Conservation (phyloP, 192 early-diverging fungal species). For the Podila epicladia region DNA sequence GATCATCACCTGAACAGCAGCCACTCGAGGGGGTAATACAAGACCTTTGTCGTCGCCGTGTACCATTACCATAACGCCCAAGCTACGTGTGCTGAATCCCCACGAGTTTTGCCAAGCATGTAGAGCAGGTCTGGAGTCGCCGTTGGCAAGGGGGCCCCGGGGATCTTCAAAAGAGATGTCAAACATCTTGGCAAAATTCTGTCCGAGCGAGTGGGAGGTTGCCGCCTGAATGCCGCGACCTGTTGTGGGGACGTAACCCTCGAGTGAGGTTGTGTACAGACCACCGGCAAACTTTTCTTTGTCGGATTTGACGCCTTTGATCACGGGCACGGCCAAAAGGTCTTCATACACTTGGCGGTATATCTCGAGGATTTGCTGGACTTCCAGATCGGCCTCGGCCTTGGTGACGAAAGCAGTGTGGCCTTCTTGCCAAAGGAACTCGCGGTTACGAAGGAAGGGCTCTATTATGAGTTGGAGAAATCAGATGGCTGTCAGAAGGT, state of each 20-base stretch:
- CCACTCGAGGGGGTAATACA: constrained; percentile 94
- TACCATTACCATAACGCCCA: constrained; percentile 99
- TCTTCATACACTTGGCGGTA: constrained; percentile 98
- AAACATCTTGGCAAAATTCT: constrained; percentile 99
- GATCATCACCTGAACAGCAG: constrained; percentile 89
- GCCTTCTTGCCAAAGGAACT: constrained; percentile 99
- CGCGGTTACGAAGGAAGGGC: constrained; percentile 97
- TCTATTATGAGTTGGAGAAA: constrained; percentile 53
- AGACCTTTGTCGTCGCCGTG: constrained; percentile 99
- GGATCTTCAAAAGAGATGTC: constrained; percentile 92
- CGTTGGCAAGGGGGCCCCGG: constrained; percentile 56
- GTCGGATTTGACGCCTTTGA: constrained; percentile 97
- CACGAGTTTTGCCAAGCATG: constrained; percentile 99
- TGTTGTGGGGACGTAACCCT: constrained; percentile 96
- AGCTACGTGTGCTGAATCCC: constrained; percentile 96
- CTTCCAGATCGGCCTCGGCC: constrained; percentile 87
- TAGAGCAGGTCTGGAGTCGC: constrained; percentile 71
- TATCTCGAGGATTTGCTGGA: constrained; percentile 88
- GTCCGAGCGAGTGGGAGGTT: constrained; percentile 98
- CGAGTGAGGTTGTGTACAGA: constrained; percentile 96
- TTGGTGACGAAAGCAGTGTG: constrained; percentile 96
- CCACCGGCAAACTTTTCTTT: constrained; percentile 99
- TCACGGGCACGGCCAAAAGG: constrained; percentile 95
- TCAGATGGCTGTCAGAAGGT: no score
- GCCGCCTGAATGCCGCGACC: constrained; percentile 98